These are phyloP conservation scores for Hansenula sp. DNA, from an alignment of 1,139 yeast genomes.

Conservation along the genomic window DNA sequence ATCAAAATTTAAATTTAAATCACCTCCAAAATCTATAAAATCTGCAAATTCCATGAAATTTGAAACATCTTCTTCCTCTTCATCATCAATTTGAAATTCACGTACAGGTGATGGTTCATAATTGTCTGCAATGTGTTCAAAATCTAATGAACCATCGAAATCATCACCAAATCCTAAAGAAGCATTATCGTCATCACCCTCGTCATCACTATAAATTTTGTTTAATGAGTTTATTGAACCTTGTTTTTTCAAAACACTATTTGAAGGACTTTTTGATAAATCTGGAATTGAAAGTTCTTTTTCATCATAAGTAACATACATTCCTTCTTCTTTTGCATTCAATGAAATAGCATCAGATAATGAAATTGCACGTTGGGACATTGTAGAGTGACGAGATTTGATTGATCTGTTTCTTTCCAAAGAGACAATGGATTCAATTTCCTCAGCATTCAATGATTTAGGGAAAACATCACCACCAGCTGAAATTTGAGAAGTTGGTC, in stretches of 20 bases:
- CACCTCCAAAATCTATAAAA: conserved; percentile 57
- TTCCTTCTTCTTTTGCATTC: conserved; percentile 35
- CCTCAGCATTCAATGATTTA: conserved; percentile 57
- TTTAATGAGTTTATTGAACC: conserved; percentile 10
- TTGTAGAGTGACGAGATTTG: conserved; percentile 32
- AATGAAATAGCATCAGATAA: conserved; percentile 29
- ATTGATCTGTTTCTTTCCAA: conserved; percentile 66
- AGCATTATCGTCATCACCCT: too few relatives aligned
- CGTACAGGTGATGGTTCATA: background rate
- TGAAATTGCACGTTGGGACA: conserved; percentile 22
- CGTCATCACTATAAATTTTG: conserved; percentile 12
- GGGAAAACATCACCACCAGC: conserved; percentile 72
- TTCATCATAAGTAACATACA: conserved; percentile 27
- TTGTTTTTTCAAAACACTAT: conserved; percentile 47
- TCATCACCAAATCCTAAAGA: conserved; percentile 23
- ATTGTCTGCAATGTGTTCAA: conserved; percentile 11
- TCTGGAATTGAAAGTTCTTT: conserved; percentile 28
- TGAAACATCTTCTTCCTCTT: conserved; percentile 28
- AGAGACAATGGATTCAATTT: conserved; percentile 70
- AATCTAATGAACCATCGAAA: conserved; percentile 12
- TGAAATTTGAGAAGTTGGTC: conserved; percentile 18
- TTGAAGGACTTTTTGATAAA: conserved; percentile 36
- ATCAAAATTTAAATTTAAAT: conserved; percentile 26
- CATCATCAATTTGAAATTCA: conserved; percentile 12
- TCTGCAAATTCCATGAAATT: conserved; percentile 57